phyloP scores from a whole-genome alignment of 2,329 filamentous ascomycete species.

The Microdochium trichocladiopsis region DNA sequence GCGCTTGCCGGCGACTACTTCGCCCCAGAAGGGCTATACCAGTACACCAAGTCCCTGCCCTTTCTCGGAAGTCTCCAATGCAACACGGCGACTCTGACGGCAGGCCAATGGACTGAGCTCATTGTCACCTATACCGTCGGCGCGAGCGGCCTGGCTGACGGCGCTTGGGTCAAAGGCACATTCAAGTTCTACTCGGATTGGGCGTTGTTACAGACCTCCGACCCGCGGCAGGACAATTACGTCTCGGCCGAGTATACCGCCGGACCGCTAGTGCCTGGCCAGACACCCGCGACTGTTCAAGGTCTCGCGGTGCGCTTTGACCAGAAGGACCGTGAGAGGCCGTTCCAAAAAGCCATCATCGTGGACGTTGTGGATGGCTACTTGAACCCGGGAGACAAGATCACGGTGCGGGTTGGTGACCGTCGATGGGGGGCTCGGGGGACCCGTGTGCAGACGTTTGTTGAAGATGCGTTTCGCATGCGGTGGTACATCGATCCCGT shows the following conservation, averaged over 20 bases:
- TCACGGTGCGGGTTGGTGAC: constrained; percentile 23
- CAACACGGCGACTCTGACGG: constrained; percentile 11
- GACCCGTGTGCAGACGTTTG: constrained; percentile 25
- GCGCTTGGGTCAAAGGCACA: constrained; percentile 28
- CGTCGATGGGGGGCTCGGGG: constrained; percentile 20
- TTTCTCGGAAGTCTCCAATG: constrained; percentile 19
- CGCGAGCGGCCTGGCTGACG: constrained; percentile 21
- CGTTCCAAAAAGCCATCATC: constrained; percentile 29
- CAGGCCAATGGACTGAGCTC: constrained; percentile 22
- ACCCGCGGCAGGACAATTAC: constrained; percentile 20
- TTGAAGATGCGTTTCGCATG: constrained; percentile 24
- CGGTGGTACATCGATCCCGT: constrained; percentile 28
- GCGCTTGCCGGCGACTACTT: constrained; percentile 16
- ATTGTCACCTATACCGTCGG: constrained; percentile 20
- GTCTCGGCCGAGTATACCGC: constrained; percentile 23
- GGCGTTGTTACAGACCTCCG: constrained; percentile 25
- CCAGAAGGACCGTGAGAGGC: constrained; percentile 28
- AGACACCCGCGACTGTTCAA: constrained; percentile 25
- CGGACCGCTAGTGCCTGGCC: constrained; percentile 13
- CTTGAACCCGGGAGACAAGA: constrained; percentile 25
- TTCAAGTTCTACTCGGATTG: constrained; percentile 30
- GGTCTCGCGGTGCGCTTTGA: constrained; percentile 23
- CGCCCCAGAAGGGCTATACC: constrained; percentile 16
- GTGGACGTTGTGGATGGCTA: constrained; percentile 27
- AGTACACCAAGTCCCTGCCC: constrained; percentile 18